These are phyloP conservation scores for Priceomyces castillae DNA, from an alignment of 805 yeast genomes.

Conservation along the genomic window DNA sequence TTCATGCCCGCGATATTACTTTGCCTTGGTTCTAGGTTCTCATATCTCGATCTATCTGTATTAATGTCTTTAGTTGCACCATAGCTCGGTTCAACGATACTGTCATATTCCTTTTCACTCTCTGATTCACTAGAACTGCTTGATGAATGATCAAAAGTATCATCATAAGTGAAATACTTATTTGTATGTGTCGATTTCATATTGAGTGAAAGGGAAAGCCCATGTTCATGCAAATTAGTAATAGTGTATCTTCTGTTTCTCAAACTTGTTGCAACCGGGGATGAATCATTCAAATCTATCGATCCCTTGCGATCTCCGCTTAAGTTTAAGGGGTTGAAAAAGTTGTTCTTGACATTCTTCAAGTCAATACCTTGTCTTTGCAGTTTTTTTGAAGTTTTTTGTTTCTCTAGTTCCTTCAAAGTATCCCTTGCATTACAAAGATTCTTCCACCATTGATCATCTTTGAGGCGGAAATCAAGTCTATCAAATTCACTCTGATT, in stretches of 20 bases:
- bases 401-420: constrained; percentile 32
- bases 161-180: constrained; percentile 24
- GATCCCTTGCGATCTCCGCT: constrained; percentile 16
- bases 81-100: background rate
- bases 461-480: constrained; percentile 49
- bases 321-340: constrained; percentile 27
- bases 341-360: constrained; percentile 4
- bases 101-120: constrained; percentile 1
- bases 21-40: too few relatives aligned
- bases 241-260: constrained; percentile 45
- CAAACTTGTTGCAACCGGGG: constrained; percentile 9
- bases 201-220: constrained; percentile 63
- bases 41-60: too few relatives aligned
- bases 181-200: constrained; percentile 58
- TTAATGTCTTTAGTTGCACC: background rate
- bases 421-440: constrained; percentile 55
- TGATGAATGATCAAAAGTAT: constrained; percentile 16
- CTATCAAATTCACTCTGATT: constrained; percentile 31
- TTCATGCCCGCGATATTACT: too few relatives aligned
- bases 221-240: constrained; percentile 70
- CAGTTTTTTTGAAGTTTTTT: constrained; percentile 17
- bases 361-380: constrained; percentile 4
- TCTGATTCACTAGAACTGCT: constrained; percentile 14
- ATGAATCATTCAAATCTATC: constrained; percentile 6
- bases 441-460: constrained; percentile 87